Percentiles rank a stretch among this genome's conserved stretches.
These are phyloP conservation scores for Noccaea bulbosa DNA, from an alignment of 345 rosid species.

Conservation along the genomic window DNA sequence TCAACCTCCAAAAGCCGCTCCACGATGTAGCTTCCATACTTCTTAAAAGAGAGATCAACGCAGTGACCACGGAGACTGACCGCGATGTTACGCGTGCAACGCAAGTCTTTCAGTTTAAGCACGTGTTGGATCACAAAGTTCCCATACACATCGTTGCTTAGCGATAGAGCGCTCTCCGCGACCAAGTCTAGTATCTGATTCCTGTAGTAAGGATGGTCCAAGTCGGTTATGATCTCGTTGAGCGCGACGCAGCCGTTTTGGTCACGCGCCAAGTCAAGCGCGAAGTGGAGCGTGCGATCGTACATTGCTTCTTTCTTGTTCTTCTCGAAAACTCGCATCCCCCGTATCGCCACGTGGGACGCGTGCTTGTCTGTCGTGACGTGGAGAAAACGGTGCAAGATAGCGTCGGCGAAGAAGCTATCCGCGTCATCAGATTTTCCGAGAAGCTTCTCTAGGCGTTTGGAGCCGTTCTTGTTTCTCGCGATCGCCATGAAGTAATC, in stretches of 20 bases:
- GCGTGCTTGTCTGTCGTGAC: conserved; percentile 7
- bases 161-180: background rate
- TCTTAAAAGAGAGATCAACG: conserved; percentile 1
- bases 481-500: background rate
- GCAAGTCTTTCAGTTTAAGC: conserved; percentile 12
- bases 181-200: background rate
- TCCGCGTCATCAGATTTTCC: background rate
- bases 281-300: background rate
- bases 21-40: conserved; percentile 9
- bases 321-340: background rate
- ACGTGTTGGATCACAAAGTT: conserved; percentile 17
- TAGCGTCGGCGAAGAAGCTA: background rate
- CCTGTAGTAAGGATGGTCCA: background rate
- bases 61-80: background rate
- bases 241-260: conserved; percentile 8
- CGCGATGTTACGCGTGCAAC: background rate
- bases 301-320: background rate
- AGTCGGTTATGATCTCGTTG: conserved; percentile 3
- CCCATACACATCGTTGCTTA: conserved; percentile 12
- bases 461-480: background rate
- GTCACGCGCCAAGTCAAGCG: background rate
- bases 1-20: background rate
- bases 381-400: background rate
- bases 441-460: background rate
- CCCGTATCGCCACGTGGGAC: background rate